Base-by-base conservation (phyloP, 768 basidiomycete genomes). In the Nidularia pulvinata region DNA sequence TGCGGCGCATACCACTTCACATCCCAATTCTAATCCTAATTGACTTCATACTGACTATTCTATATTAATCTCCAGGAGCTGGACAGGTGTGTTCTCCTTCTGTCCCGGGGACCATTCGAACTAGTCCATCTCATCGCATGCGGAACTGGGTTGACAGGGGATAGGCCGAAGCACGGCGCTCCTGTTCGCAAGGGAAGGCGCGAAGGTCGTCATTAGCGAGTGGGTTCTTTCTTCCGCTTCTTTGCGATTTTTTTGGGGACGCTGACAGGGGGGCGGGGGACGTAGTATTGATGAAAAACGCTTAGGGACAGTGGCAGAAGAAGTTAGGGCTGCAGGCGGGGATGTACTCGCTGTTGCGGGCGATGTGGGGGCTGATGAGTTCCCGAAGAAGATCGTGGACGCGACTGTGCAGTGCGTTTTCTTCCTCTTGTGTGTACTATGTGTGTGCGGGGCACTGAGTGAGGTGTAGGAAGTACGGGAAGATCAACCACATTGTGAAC, bases 181-280 rank as follows among this genome's bases (percentile, higher is more conserved):
- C 33, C 75, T 91, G 42, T 93, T 92, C 60, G 88, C 91, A 4
- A 85, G 84, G 57, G 92, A 94, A 65, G 92, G 92, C 14, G 91
- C 92, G 13, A 93, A 89, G 65, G 85, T 94, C 49, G 90, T 94
- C 58, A 86, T 88, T 49, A 85, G 86, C 79, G 92, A 94, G 87
- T 92, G 59, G 52, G 79, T 69, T 32, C 35, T 48, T 35, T 3
- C 11, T 16, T 46, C 47, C n/a, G 33, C 9, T 9, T 11, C 3
- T 30, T 30, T 30, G 2, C 25, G 0, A 43, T 10, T 25, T 49
- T 25, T 46, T 30, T 32, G 3, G 55, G 2, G 46, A 19, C 64
- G 48, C 57, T 50, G n/a, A 46, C 22, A 54, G 16, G 48, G 33
- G 22, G 32, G 1, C 36, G n/a, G 30, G 32, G 47, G 2, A 19